Evolutionary conservation across 352 stramenopile species (phyloP).

Genomic region (Globisporangium camurandrum): DNA sequence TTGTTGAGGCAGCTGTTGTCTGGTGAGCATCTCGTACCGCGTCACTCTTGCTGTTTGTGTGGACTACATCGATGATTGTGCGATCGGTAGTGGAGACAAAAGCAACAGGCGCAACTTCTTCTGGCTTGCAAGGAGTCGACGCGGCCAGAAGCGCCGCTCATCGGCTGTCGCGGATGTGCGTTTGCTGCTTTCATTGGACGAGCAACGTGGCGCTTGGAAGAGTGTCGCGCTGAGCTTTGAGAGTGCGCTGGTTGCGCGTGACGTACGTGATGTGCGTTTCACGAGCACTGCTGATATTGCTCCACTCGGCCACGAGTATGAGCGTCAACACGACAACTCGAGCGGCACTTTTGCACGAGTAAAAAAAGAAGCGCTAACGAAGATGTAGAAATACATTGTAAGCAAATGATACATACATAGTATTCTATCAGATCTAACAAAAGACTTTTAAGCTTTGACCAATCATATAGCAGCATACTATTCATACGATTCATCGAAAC

Average conservation of each 20-base stretch:
- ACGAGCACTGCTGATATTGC: background rate
- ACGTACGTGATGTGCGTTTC: constrained; percentile 4
- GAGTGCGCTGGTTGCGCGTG: constrained; percentile 2
- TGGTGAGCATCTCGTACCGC: background rate
- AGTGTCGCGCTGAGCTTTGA: constrained; percentile 4
- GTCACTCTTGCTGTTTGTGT: constrained; percentile 3
- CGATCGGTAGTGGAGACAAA: background rate
- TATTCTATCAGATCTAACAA: too few relatives aligned
- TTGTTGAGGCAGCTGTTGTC: background rate
- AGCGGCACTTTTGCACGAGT: too few relatives aligned
- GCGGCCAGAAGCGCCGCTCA: constrained; percentile 8
- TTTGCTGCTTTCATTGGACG: background rate
- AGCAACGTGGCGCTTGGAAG: background rate
- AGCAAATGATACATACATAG: too few relatives aligned
- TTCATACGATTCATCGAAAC: too few relatives aligned
- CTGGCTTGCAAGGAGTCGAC: constrained; percentile 7
- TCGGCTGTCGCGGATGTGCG: background rate
- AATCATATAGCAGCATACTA: too few relatives aligned
- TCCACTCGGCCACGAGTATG: too few relatives aligned
- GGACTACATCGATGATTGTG: background rate
- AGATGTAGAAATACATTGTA: too few relatives aligned
- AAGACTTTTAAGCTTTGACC: too few relatives aligned
- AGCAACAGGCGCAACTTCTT: too few relatives aligned
- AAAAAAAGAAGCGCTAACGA: too few relatives aligned
- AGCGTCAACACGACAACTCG: too few relatives aligned